Conservation (phyloP, 768 basidiomycete genomes). For the Trametes maxima region DNA sequence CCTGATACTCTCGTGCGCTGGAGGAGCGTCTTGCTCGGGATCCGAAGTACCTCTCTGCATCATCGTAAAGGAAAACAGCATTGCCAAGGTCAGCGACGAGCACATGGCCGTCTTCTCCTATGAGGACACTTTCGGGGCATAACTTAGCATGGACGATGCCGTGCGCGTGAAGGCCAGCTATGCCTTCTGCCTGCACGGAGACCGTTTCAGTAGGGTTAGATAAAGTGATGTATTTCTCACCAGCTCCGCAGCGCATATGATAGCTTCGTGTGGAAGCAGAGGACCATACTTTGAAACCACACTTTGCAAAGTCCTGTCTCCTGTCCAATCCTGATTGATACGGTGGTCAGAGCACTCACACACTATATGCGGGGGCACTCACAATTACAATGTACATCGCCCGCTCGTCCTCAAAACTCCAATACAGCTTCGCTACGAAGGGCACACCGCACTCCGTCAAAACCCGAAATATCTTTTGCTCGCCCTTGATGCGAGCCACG, state of each 20-base stretch:
- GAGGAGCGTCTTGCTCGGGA: background rate
- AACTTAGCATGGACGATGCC: conserved; percentile 52
- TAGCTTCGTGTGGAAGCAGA: conserved; percentile 39
- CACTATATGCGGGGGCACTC: conserved; percentile 9
- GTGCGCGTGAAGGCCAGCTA: conserved; percentile 46
- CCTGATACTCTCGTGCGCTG: conserved; percentile 37
- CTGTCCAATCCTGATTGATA: conserved; percentile 8
- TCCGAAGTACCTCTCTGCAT: background rate
- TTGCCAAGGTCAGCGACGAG: conserved; percentile 46
- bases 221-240: conserved; percentile 34
- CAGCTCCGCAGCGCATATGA: conserved; percentile 52
- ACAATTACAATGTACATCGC: conserved; percentile 46
- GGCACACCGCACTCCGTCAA: conserved; percentile 38
- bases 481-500: conserved; percentile 16
- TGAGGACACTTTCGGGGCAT: conserved; percentile 46
- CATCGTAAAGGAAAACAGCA: conserved; percentile 29
- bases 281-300: conserved; percentile 31
- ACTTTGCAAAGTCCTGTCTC: conserved; percentile 3
- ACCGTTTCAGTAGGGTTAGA: background rate
- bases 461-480: conserved; percentile 41
- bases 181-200: conserved; percentile 38
- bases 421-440: conserved; percentile 43
- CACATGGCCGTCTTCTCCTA: conserved; percentile 49
- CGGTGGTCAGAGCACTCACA: too few relatives aligned
- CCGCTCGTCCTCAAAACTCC: conserved; percentile 45